Conservation (phyloP, 2,329 filamentous ascomycete genomes). For the Fusarium abutilonis region DNA sequence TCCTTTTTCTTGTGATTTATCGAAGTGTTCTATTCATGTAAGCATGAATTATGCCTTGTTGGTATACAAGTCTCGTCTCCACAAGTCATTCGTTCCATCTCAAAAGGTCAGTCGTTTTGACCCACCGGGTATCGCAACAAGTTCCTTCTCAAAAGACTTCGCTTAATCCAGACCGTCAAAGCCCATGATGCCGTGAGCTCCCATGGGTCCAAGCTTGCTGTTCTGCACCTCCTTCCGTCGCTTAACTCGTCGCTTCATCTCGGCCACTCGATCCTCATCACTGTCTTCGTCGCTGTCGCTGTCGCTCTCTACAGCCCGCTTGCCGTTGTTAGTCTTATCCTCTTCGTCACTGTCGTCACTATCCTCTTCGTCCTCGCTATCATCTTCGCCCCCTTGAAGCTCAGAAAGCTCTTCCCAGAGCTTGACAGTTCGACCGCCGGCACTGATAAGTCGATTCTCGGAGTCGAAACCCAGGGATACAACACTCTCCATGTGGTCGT, state of each 20-base stretch:
- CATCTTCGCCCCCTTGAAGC: conserved; percentile 54
- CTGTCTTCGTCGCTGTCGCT: conserved; percentile 61
- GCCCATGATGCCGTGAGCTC: conserved; percentile 62
- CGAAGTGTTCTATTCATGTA: neutral
- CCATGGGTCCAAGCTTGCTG: conserved; percentile 59
- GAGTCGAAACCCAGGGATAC: conserved; percentile 85
- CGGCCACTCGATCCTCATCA: conserved; percentile 48
- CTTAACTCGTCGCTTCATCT: conserved; percentile 59
- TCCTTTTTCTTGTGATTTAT: neutral
- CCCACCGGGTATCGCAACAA: conserved; percentile 30
- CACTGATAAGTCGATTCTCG: conserved; percentile 86
- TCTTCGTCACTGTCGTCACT: conserved; percentile 59
- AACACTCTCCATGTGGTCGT: conserved; percentile 90
- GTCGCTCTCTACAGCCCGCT: conserved; percentile 60
- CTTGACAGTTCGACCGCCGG: conserved; percentile 86
- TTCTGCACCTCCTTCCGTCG: conserved; percentile 55
- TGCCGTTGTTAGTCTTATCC: conserved; percentile 55
- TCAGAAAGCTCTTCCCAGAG: conserved; percentile 87
- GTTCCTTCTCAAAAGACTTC: neutral
- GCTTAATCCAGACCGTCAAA: conserved; percentile 59
- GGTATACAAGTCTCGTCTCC: neutral
- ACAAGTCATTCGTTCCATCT: neutral
- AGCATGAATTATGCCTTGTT: neutral
- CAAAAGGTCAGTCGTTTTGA: conserved; percentile 1
- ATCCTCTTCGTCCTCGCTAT: conserved; percentile 60